Base-by-base conservation (phyloP, 352 stramenopile genomes). In the Globisporangium canariense region DNA sequence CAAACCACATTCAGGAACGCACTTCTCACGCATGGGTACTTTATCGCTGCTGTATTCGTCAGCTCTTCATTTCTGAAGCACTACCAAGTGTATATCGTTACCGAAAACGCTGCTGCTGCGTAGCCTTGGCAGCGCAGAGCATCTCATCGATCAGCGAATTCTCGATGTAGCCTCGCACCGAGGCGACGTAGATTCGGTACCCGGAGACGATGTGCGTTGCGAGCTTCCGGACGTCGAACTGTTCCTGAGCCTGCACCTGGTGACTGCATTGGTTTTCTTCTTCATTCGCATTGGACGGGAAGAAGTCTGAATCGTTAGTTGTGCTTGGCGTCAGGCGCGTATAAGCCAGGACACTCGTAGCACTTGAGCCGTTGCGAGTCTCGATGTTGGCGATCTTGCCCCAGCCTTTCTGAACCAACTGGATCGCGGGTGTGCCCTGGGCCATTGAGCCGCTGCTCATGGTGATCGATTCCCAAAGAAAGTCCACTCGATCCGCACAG, bases 151-250 rank as follows among this genome's bases (percentile, higher is more conserved):
- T 36, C 58, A 81, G 43, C 1, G 71, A 38, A 50, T 76, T 81
- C 60, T 81, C 74, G 7, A 81, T 67, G 4, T 54, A 65, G 55
- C 75, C 65, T 25, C 68, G 74, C 8, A 81, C 69, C 49, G 64
- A 71, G 38, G 71, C 69, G 1, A 66, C 65, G 32, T 69, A 65
- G 18, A 71, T 66, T 20, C 74, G 63, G n/a, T 77, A 76, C 6
- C 62, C 65, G 11, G 68, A 62, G 46, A 78, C 65, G 20, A 78
- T 62, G 63, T 75, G 66, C 49, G 58, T 10, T 2, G 58, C 18
- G 13, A 64, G 32, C 13, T 20, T 14, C 6, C 36, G 14, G 3
- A 64, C 47, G n/a, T 64, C 58, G 20, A 64, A 46, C 2, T 51
- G 20, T 11, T 28, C 22, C 16, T 10, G 22, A 34, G 30, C 30